Conservation (phyloP, 805 yeast genomes). For the Kockiozyma suomiensis region DNA sequence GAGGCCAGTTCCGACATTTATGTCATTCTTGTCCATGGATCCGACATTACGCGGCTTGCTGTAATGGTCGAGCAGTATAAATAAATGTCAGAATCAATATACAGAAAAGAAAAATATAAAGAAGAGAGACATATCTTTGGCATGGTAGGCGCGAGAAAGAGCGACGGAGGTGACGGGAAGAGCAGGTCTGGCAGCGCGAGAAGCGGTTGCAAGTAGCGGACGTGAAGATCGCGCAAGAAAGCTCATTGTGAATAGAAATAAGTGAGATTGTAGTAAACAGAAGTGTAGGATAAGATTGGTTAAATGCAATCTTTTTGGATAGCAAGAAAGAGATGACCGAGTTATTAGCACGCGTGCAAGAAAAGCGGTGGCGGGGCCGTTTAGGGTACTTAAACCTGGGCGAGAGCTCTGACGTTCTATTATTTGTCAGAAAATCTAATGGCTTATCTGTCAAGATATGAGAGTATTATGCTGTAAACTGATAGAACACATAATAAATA, state of each 20-base stretch:
- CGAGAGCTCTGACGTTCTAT: slow-evolving; percentile 3
- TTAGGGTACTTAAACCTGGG: too few species aligned
- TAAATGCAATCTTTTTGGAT: background rate
- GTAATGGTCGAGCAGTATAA: slow-evolving; percentile 81
- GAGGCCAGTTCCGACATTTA: slow-evolving; percentile 90
- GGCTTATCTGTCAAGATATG: slow-evolving; percentile 1
- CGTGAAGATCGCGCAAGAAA: slow-evolving; percentile 19
- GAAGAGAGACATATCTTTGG: slow-evolving; percentile 27
- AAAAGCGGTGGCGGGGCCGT: slow-evolving; percentile 16
- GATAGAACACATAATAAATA: too few species aligned
- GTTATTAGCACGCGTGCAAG: slow-evolving; percentile 11
- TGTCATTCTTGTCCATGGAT: slow-evolving; percentile 73
- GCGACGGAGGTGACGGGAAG: slow-evolving; percentile 6
- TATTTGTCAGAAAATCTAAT: slow-evolving; percentile 9
- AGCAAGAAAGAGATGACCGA: background rate
- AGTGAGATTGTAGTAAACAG: background rate
- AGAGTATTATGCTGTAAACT: too few species aligned
- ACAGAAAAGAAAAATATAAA: background rate
- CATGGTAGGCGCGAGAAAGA: slow-evolving; percentile 27
- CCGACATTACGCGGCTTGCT: slow-evolving; percentile 97
- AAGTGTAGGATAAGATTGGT: background rate
- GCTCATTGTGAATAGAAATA: slow-evolving; percentile 9
- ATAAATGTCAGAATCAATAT: slow-evolving; percentile 11
- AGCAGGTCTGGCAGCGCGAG: slow-evolving; percentile 1
- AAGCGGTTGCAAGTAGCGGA: slow-evolving; percentile 10